Conservation (phyloP, 2,329 filamentous ascomycete genomes). For the Colletotrichum sp. region DNA sequence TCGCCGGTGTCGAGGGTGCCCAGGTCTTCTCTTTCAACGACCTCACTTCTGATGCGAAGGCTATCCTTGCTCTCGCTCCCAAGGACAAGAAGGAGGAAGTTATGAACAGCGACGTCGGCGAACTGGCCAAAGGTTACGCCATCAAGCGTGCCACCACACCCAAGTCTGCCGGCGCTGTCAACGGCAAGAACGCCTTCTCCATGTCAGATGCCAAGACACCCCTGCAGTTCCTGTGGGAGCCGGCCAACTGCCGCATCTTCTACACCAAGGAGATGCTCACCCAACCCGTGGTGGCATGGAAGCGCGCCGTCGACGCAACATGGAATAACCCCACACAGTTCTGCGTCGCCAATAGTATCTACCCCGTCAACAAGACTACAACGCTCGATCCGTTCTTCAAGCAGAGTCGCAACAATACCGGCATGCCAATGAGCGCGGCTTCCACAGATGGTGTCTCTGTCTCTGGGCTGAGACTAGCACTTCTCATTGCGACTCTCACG, state of each 20-base stretch:
- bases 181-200: constrained; percentile 40
- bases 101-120: constrained; percentile 28
- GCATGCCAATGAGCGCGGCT: neutral
- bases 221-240: constrained; percentile 50
- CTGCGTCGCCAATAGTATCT: constrained; percentile 37
- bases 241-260: constrained; percentile 51
- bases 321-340: constrained; percentile 34
- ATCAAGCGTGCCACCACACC: constrained; percentile 29
- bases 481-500: neutral
- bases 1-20: constrained; percentile 53
- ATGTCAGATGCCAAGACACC: constrained; percentile 36
- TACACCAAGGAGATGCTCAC: constrained; percentile 48
- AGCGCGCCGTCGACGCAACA: constrained; percentile 38
- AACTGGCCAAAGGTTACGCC: constrained; percentile 38
- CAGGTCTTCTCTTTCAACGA: constrained; percentile 37
- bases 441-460: neutral
- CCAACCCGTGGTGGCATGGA: constrained; percentile 45
- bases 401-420: constrained; percentile 12
- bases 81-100: constrained; percentile 22
- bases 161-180: constrained; percentile 30
- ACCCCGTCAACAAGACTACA: constrained; percentile 21
- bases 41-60: constrained; percentile 30
- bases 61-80: constrained; percentile 27
- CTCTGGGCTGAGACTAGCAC: neutral
- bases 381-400: constrained; percentile 26